phyloP scores from a whole-genome alignment of 2,329 filamentous ascomycete species.

The Phoma sp. region DNA sequence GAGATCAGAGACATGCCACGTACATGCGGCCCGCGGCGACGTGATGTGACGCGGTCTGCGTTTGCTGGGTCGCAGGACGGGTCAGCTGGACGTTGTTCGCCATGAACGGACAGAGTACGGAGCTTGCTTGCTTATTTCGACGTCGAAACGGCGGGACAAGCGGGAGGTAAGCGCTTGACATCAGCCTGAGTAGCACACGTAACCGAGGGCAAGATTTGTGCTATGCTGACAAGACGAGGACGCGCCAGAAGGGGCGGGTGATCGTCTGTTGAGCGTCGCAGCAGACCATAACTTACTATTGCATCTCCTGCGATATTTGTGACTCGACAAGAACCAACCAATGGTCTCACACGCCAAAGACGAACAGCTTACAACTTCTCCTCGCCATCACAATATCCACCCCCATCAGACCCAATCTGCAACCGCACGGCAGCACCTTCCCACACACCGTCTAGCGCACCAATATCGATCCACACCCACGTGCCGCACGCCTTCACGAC shows the following conservation, averaged over 20 bases:
- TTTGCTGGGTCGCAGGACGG: neutral
- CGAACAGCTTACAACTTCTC: neutral
- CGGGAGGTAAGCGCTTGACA: conserved; percentile 6
- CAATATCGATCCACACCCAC: conserved; percentile 2
- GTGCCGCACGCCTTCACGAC: conserved; percentile 5
- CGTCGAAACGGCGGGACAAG: neutral
- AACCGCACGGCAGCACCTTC: conserved; percentile 4
- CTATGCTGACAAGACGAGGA: neutral
- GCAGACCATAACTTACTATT: too few species aligned
- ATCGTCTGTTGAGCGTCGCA: too few species aligned
- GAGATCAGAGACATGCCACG: conserved; percentile 14
- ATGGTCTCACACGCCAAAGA: neutral
- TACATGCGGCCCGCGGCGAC: conserved; percentile 7
- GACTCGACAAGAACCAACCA: neutral
- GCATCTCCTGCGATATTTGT: neutral
- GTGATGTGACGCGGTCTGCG: conserved; percentile 9
- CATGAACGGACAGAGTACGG: neutral
- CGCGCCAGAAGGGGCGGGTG: neutral
- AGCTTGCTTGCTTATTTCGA: conserved; percentile 7
- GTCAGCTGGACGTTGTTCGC: conserved; percentile 9
- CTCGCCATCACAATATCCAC: neutral
- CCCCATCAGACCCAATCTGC: conserved; percentile 4
- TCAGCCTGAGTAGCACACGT: neutral
- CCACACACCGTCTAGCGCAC: neutral
- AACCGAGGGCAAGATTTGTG: neutral